phyloP scores from a whole-genome alignment of 2,329 filamentous ascomycete genomes.

The Zymoseptoria pseudotritici region DNA sequence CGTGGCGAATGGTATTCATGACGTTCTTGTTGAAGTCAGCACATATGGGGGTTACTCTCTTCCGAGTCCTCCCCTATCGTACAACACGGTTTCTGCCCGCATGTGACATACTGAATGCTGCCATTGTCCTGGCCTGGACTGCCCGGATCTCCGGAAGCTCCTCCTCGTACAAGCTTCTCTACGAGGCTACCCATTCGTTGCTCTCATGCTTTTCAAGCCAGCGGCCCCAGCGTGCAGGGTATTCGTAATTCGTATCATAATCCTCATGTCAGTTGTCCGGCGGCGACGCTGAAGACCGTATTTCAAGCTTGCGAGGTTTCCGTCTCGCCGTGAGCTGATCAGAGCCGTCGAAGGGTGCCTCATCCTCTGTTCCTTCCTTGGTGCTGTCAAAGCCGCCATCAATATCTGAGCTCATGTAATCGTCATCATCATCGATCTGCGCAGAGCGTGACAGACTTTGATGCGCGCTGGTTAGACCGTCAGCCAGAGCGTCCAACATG shows the following conservation, averaged over 20 bases:
- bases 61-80: neutral
- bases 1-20: neutral
- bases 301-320: conserved; percentile 4
- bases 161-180: neutral
- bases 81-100: neutral
- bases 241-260: neutral
- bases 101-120: neutral
- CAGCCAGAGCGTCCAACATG: conserved; percentile 20
- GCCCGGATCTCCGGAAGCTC: neutral
- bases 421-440: conserved; percentile 9
- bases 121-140: neutral
- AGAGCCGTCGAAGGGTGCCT: neutral
- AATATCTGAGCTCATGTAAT: conserved; percentile 8
- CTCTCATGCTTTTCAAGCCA: neutral
- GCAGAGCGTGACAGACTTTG: conserved; percentile 10
- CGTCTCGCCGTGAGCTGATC: conserved; percentile 5
- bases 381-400: conserved; percentile 17
- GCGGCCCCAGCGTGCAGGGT: neutral
- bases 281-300: neutral
- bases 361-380: conserved; percentile 16
- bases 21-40: neutral
- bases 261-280: neutral
- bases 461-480: conserved; percentile 10
- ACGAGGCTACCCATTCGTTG: neutral
- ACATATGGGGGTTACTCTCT: neutral